Evolutionary conservation across 495 filamentous ascomycete genomes (phyloP).

Genomic region (Xylaria curta): DNA sequence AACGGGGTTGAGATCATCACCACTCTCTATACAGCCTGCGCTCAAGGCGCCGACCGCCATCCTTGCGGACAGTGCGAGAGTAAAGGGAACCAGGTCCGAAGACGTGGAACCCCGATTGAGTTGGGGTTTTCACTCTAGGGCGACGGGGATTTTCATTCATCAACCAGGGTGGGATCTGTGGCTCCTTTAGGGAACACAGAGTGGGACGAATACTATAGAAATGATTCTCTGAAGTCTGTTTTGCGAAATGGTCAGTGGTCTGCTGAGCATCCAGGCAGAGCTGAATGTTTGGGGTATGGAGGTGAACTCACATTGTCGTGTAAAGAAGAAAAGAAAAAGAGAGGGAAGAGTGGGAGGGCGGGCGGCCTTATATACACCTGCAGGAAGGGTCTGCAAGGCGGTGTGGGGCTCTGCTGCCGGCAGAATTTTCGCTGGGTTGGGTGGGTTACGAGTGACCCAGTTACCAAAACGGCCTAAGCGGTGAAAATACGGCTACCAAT

Average conservation of each 20-base stretch:
- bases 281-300: conserved; percentile 46
- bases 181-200: conserved; percentile 78
- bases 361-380: conserved; percentile 40
- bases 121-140: conserved; percentile 63
- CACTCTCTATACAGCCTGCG: conserved; percentile 62
- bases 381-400: conserved; percentile 15
- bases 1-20: conserved; percentile 68
- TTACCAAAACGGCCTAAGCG: not conserved
- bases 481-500: conserved; percentile 23
- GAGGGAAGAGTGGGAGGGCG: conserved; percentile 19
- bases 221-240: conserved; percentile 81
- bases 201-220: conserved; percentile 86
- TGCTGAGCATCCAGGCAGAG: conserved; percentile 19
- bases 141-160: conserved; percentile 64
- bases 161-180: conserved; percentile 69
- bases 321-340: conserved; percentile 43
- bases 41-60: conserved; percentile 46
- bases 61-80: conserved; percentile 60
- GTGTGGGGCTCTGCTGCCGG: conserved; percentile 23
- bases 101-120: conserved; percentile 32
- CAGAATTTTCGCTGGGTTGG: conserved; percentile 17
- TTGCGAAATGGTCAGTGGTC: conserved; percentile 24
- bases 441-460: conserved; percentile 14
- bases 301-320: conserved; percentile 66
- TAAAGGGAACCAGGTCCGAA: conserved; percentile 38